These are phyloP conservation scores for Cystobasidium pallidum DNA, from an alignment of 1,284 basidiomycete species.

Conservation along the genomic window DNA sequence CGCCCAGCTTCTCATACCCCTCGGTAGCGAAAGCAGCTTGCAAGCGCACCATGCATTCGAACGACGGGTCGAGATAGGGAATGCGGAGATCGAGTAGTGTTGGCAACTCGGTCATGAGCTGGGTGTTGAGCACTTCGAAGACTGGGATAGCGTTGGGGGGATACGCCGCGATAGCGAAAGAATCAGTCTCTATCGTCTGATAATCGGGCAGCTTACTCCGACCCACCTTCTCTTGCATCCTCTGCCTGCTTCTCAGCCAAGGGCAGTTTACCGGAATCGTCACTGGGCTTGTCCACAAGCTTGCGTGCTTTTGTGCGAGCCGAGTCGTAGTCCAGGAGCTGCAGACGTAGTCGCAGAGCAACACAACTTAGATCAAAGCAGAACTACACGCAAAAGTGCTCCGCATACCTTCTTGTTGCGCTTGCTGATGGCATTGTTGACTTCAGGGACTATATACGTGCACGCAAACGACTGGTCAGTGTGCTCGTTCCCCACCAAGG, in stretches of 20 bases:
- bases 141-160: constrained; percentile 63
- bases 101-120: constrained; percentile 87
- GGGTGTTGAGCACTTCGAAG: constrained; percentile 89
- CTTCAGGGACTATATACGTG: constrained; percentile 63
- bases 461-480: not conserved
- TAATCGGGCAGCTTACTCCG: too few species aligned
- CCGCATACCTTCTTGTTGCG: constrained; percentile 85
- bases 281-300: constrained; percentile 86
- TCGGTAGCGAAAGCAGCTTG: constrained; percentile 96
- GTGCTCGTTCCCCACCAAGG: not conserved
- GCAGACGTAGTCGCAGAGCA: constrained; percentile 1
- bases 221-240: constrained; percentile 45
- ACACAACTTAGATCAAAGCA: too few species aligned
- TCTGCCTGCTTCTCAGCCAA: constrained; percentile 43
- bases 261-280: constrained; percentile 89
- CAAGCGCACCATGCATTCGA: constrained; percentile 93
- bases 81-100: constrained; percentile 91
- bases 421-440: constrained; percentile 93
- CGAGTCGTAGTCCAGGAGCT: constrained; percentile 95
- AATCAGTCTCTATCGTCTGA: constrained; percentile 57
- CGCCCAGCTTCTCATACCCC: constrained; percentile 92
- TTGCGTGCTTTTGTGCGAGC: constrained; percentile 87
- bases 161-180: too few species aligned
- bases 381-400: too few species aligned
- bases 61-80: constrained; percentile 96